phyloP scores from a whole-genome alignment of 1,284 basidiomycete species.

The Cutaneotrichosporon sp. region DNA sequence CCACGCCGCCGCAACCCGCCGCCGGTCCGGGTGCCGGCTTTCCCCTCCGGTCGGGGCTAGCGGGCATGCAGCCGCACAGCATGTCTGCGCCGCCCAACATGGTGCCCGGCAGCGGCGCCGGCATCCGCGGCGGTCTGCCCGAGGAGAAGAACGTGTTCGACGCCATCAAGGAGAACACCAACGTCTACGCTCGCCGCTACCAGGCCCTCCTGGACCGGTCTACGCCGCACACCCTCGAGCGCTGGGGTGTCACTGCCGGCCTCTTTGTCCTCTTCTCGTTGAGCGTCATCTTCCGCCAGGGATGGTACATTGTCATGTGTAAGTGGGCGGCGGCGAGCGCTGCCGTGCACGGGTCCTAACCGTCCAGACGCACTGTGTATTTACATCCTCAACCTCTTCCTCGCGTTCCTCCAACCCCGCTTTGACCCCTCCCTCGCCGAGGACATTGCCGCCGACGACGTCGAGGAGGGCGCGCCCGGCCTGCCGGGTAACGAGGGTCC shows the following conservation, averaged over 20 bases:
- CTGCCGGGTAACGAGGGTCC: constrained; percentile 39
- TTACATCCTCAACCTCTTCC: constrained; percentile 74
- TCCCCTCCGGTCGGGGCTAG: constrained; percentile 42
- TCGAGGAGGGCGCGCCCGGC: constrained; percentile 79
- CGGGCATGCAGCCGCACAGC: constrained; percentile 42
- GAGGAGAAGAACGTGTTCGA: constrained; percentile 49
- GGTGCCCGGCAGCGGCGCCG: constrained; percentile 29
- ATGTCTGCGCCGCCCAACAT: constrained; percentile 29
- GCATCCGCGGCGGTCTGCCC: constrained; percentile 29
- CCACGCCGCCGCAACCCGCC: constrained; percentile 17
- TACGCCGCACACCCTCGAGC: constrained; percentile 79
- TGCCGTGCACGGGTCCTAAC: neutral
- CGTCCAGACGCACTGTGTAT: constrained; percentile 74
- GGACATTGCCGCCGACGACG: constrained; percentile 87
- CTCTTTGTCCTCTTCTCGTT: constrained; percentile 75
- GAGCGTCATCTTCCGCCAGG: constrained; percentile 82
- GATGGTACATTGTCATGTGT: constrained; percentile 74
- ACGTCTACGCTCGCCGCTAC: constrained; percentile 49
- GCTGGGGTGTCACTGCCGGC: constrained; percentile 78
- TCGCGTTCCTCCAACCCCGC: constrained; percentile 51
- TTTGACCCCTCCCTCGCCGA: constrained; percentile 94
- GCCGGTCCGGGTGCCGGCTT: constrained; percentile 47
- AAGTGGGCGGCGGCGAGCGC: neutral
- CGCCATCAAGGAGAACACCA: constrained; percentile 44
- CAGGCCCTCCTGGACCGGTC: constrained; percentile 82